phyloP scores from a whole-genome alignment of 352 stramenopile genomes.

The Globisporangium barbulae region DNA sequence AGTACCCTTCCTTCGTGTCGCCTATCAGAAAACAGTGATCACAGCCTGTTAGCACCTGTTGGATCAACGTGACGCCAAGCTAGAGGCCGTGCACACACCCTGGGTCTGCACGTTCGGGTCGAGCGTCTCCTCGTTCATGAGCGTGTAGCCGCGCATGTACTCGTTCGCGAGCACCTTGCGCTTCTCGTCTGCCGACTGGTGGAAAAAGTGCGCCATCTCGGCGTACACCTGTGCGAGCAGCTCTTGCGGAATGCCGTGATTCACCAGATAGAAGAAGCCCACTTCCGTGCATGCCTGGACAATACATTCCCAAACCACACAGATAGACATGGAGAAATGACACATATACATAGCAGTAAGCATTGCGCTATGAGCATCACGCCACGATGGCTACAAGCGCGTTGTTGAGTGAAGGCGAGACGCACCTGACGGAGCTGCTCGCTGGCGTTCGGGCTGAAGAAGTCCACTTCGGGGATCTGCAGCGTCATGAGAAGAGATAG shows the following conservation, averaged over 20 bases:
- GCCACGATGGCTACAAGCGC: background rate
- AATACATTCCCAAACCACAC: background rate
- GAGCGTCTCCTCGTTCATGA: conserved; percentile 74
- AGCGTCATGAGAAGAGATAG: conserved; percentile 14
- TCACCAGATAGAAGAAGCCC: conserved; percentile 70
- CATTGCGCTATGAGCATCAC: no score
- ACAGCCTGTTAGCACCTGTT: background rate
- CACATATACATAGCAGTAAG: background rate
- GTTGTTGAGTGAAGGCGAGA: background rate
- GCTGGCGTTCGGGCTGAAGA: conserved; percentile 33
- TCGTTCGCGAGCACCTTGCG: conserved; percentile 59
- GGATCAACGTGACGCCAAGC: no score
- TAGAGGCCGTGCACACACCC: background rate
- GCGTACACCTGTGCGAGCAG: conserved; percentile 47
- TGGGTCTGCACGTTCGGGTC: conserved; percentile 47
- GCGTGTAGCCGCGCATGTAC: conserved; percentile 72
- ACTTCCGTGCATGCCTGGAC: conserved; percentile 42
- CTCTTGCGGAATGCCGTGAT: conserved; percentile 36
- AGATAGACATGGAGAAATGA: background rate
- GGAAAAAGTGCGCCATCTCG: conserved; percentile 65
- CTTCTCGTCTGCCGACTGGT: conserved; percentile 44
- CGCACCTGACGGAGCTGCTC: conserved; percentile 36
- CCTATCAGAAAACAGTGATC: conserved; percentile 16
- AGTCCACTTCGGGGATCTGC: conserved; percentile 57
- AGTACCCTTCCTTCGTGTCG: conserved; percentile 78